These are phyloP conservation scores for Euclidium syriacum DNA, from an alignment of 345 rosid genomes.

Conservation along the genomic window DNA sequence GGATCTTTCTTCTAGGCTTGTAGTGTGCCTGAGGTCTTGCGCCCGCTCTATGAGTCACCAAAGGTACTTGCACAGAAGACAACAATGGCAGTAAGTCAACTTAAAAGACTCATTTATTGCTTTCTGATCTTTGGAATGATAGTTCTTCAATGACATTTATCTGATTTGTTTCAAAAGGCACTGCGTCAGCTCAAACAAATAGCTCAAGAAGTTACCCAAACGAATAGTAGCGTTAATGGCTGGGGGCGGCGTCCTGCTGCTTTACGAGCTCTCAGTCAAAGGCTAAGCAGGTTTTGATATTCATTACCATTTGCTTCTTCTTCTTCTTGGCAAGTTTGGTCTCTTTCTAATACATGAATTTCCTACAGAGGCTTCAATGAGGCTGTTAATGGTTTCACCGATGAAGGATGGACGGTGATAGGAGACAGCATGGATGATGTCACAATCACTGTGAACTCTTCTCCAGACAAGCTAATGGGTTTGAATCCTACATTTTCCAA, in stretches of 20 bases:
- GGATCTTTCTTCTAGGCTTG: slow-evolving; percentile 61
- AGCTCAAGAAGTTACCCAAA: slow-evolving; percentile 83
- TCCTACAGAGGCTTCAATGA: slow-evolving; percentile 86
- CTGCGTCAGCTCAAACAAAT: slow-evolving; percentile 93
- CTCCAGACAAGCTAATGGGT: slow-evolving; percentile 96
- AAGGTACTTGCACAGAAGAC: slow-evolving; percentile 94
- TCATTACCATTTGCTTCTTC: not conserved
- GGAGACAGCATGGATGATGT: slow-evolving; percentile 98
- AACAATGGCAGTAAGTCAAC: slow-evolving; percentile 78
- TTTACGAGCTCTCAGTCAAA: slow-evolving; percentile 83
- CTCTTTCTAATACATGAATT: slow-evolving; percentile 13
- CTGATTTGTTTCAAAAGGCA: slow-evolving; percentile 42
- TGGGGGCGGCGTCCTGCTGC: slow-evolving; percentile 99
- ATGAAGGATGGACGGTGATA: slow-evolving; percentile 94
- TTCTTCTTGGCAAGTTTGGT: not conserved
- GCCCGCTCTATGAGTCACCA: slow-evolving; percentile 94
- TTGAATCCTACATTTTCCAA: slow-evolving; percentile 68
- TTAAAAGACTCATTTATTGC: not conserved
- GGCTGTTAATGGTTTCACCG: slow-evolving; percentile 90
- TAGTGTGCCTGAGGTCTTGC: slow-evolving; percentile 96
- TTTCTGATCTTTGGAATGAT: not conserved
- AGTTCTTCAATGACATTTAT: not conserved
- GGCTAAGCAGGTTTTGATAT: slow-evolving; percentile 76
- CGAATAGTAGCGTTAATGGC: slow-evolving; percentile 67
- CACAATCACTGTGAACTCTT: slow-evolving; percentile 84